Conservation (phyloP, 352 stramenopile species). For the Phytophthora colocasiae region DNA sequence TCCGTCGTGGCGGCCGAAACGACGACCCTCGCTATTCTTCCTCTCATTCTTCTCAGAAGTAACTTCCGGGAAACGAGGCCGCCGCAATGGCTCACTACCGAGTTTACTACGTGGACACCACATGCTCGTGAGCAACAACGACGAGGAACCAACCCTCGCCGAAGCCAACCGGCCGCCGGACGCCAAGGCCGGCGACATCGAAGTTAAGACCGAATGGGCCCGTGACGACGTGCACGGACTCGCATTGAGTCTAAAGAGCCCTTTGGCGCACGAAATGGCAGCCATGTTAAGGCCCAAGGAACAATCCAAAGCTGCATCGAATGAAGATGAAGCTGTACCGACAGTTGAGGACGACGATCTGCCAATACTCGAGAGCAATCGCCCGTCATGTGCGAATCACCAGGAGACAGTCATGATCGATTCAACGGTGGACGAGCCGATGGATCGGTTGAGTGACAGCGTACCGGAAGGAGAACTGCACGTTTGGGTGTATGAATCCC, state of each 20-base stretch:
- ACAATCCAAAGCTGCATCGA: conserved; percentile 21
- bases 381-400: conserved; percentile 23
- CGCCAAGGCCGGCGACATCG: conserved; percentile 12
- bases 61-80: conserved; percentile 25
- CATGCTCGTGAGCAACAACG: conserved; percentile 41
- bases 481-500: conserved; percentile 62
- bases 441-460: conserved; percentile 33
- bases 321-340: conserved; percentile 23
- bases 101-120: conserved; percentile 25
- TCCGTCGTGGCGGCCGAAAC: conserved; percentile 16
- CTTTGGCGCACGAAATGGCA: conserved; percentile 23
- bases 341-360: conserved; percentile 34
- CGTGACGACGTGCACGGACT: conserved; percentile 19
- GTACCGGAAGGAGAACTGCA: conserved; percentile 48
- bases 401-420: conserved; percentile 17
- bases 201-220: background rate
- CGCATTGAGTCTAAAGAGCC: conserved; percentile 20
- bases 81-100: conserved; percentile 30
- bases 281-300: conserved; percentile 19
- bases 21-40: conserved; percentile 29
- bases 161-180: conserved; percentile 19
- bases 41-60: conserved; percentile 15
- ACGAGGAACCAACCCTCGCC: conserved; percentile 31
- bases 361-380: conserved; percentile 43
- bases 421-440: conserved; percentile 20